A percentile compares a stretch with the other conserved stretches of the same genome.
phyloP scores from a whole-genome alignment of 2,329 filamentous ascomycete species.

The Graphiopsis chlorocephala region DNA sequence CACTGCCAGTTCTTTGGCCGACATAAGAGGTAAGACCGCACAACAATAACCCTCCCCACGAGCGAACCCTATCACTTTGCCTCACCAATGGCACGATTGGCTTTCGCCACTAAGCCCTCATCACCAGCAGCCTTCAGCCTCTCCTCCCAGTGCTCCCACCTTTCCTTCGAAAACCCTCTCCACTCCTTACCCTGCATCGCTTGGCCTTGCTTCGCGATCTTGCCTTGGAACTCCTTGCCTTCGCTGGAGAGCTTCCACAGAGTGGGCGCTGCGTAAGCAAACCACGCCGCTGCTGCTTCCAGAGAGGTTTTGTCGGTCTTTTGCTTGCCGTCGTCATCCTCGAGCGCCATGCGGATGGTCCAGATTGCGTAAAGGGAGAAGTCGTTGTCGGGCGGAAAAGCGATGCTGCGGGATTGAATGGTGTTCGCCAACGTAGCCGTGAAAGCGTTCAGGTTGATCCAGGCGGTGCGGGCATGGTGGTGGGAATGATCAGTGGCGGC shows the following conservation, averaged over 20 bases:
- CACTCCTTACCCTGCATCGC: conserved; percentile 26
- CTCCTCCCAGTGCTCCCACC: conserved; percentile 29
- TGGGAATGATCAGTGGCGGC: conserved; percentile 24
- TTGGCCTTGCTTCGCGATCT: conserved; percentile 29
- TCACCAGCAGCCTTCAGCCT: not conserved
- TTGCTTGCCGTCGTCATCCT: conserved; percentile 18
- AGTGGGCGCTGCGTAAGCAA: conserved; percentile 28
- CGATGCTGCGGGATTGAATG: conserved; percentile 20
- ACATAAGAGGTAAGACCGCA: not conserved
- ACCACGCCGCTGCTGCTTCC: conserved; percentile 31
- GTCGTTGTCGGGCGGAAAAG: conserved; percentile 21
- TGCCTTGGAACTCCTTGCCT: conserved; percentile 31
- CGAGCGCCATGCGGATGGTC: conserved; percentile 31
- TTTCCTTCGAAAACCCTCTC: conserved; percentile 28
- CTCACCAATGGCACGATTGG: not conserved
- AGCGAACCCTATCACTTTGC: not conserved
- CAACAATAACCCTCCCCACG: not conserved
- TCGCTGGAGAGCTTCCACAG: conserved; percentile 24
- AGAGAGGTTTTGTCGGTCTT: conserved; percentile 22
- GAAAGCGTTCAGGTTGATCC: conserved; percentile 34
- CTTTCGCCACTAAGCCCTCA: conserved; percentile 12
- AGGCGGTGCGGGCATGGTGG: conserved; percentile 22
- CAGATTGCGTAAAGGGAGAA: conserved; percentile 32
- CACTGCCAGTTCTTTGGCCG: not conserved
- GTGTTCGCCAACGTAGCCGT: conserved; percentile 27